phyloP scores from a whole-genome alignment of 2,329 filamentous ascomycete genomes.

The Cladophialophora yegresii region DNA sequence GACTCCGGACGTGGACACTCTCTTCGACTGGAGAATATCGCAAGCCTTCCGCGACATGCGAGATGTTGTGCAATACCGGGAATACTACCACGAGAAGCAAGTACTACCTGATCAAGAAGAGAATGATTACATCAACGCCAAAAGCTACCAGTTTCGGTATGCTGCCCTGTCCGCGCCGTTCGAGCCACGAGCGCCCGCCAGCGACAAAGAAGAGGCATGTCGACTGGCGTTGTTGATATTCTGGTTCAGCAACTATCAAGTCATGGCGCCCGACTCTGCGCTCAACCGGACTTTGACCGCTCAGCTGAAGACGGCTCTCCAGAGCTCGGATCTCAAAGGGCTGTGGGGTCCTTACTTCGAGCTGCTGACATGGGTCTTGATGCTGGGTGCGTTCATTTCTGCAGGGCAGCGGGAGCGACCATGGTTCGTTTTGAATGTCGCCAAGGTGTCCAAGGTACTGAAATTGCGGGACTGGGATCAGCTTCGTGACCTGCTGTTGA shows the following conservation, averaged over 20 bases:
- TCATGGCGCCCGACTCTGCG: conserved; percentile 19
- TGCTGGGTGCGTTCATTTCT: conserved; percentile 23
- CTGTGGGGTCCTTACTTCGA: conserved; percentile 21
- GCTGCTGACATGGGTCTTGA: conserved; percentile 19
- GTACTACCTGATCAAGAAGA: conserved; percentile 15
- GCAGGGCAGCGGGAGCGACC: conserved; percentile 22
- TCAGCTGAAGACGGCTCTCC: conserved; percentile 22
- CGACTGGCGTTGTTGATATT: conserved; percentile 24
- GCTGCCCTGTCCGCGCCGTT: conserved; percentile 21
- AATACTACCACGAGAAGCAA: conserved; percentile 27
- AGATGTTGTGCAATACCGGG: conserved; percentile 25
- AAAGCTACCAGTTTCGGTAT: conserved; percentile 28
- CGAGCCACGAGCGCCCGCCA: conserved; percentile 20
- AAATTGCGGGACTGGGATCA: conserved; percentile 13
- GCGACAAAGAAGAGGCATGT: conserved; percentile 26
- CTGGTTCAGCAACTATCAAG: conserved; percentile 26
- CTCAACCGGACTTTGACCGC: conserved; percentile 23
- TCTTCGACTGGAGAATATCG: conserved; percentile 25
- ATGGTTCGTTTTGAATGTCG: conserved; percentile 24
- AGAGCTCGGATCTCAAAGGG: conserved; percentile 19
- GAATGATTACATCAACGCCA: conserved; percentile 24
- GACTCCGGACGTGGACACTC: conserved; percentile 15
- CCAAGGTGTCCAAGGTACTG: conserved; percentile 20
- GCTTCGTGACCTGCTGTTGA: conserved; percentile 15
- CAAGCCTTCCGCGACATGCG: conserved; percentile 25